Evolutionary conservation across 306 rosid species (phyloP).

Genomic region (Sesbania bispinosa): DNA sequence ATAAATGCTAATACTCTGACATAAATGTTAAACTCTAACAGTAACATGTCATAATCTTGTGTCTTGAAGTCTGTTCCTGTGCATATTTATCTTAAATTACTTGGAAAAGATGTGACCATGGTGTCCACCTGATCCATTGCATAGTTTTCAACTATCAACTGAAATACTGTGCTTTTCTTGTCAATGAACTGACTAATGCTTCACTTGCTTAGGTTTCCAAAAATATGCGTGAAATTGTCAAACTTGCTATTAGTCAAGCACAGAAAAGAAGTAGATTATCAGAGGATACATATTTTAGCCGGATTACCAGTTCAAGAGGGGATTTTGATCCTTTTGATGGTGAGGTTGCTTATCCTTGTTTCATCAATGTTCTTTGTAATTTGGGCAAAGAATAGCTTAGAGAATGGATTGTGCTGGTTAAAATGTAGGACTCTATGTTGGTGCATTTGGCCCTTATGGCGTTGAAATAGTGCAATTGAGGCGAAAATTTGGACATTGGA

Average conservation of each 20-base stretch:
- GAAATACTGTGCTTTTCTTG: constrained; percentile 12
- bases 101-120: not conserved
- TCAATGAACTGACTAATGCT: constrained; percentile 22
- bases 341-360: constrained; percentile 31
- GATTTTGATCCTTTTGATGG: constrained; percentile 90
- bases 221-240: constrained; percentile 84
- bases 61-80: not conserved
- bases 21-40: not conserved
- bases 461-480: constrained; percentile 83
- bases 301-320: constrained; percentile 62
- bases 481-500: constrained; percentile 95
- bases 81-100: constrained; percentile 11
- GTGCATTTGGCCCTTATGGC: constrained; percentile 96
- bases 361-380: not conserved
- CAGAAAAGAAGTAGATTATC: constrained; percentile 71
- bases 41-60: not conserved
- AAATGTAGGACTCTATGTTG: constrained; percentile 81
- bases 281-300: constrained; percentile 70
- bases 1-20: too few relatives aligned
- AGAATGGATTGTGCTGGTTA: constrained; percentile 26
- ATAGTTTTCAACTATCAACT: not conserved
- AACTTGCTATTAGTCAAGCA: constrained; percentile 85
- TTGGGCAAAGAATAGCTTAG: not conserved
- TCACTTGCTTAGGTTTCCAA: constrained; percentile 56
- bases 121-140: not conserved